Conservation (phyloP, 1,139 yeast genomes). For the Groenewaldozyma sp. region DNA sequence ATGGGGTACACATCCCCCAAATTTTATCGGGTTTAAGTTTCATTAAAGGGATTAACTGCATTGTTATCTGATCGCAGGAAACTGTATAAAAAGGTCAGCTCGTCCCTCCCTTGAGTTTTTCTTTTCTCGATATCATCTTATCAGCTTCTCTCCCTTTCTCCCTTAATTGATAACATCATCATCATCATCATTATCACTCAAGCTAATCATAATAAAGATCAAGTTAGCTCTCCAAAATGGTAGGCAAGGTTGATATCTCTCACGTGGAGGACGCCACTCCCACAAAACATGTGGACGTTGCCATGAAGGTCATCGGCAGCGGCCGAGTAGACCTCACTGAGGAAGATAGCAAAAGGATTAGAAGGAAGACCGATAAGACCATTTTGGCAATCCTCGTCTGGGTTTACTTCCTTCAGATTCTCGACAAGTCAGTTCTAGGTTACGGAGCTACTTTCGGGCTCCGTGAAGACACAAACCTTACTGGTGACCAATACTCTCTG, state of each 20-base stretch:
- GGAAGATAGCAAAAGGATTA: slow-evolving; percentile 29
- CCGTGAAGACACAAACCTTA: slow-evolving; percentile 29
- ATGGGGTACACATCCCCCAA: too few relatives aligned
- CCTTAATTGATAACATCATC: too few relatives aligned
- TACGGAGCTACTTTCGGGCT: slow-evolving; percentile 57
- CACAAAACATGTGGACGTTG: background rate
- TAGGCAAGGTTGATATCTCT: background rate
- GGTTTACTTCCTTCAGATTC: slow-evolving; percentile 45
- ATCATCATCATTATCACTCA: too few relatives aligned
- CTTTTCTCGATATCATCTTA: too few relatives aligned
- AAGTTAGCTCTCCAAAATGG: too few relatives aligned
- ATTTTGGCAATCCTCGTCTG: slow-evolving; percentile 47
- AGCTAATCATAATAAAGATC: too few relatives aligned
- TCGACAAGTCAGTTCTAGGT: slow-evolving; percentile 54
- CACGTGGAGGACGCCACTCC: background rate
- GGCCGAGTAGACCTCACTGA: slow-evolving; percentile 6
- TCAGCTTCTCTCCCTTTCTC: too few relatives aligned
- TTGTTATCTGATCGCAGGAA: too few relatives aligned
- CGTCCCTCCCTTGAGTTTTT: too few relatives aligned
- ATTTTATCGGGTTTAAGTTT: too few relatives aligned
- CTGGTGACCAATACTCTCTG: slow-evolving; percentile 40
- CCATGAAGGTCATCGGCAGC: background rate
- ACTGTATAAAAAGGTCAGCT: too few relatives aligned
- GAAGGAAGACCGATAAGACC: slow-evolving; percentile 44
- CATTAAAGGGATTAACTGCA: too few relatives aligned